Evolutionary conservation across 345 rosid species (phyloP), one percentile per base, ranked within the genome.

Genomic region (Balakata baccata): DNA sequence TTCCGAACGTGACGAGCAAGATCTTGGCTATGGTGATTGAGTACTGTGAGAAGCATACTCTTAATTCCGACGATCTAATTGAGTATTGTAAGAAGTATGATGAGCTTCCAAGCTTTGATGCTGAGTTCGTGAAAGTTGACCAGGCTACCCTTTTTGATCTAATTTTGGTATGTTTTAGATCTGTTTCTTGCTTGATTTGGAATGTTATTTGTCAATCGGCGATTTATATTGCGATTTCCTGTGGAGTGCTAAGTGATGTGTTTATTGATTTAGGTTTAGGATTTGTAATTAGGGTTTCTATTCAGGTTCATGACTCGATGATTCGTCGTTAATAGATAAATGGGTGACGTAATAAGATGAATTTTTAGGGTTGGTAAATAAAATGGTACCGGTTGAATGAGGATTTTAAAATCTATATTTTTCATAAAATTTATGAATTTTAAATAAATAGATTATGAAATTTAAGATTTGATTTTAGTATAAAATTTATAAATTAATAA

Each of bases 41-140:
- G 70, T 80, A 75, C 66, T 80, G 83, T 68, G 72, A 80, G 74
- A 80, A 71, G 62, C 83, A 80, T 70, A 0, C 67, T 7, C 25
- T 65, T 38, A 49, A 76, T 29, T 37, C 69, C 4, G 64, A 62
- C 1, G 68, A 41, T 56, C 56, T n/a, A n/a, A n/a, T n/a, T n/a
- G n/a, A n/a, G n/a, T n/a, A n/a, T n/a, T n/a, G n/a, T n/a, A n/a
- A n/a, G n/a, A 51, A 12, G 34, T 9, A 75, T 54, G 79, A 53
- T 2, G 75, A 64, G 0, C 60, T 80, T 23, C 75, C 75, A 67
- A 3, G 0, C 38, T 80, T 77, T 79, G 79, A 75, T 22, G 69
- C 70, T 7, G 82, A 80, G 41, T 80, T 80, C 41, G 82, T 80
- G 41, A 80, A 67, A 54, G 82, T 80, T 46, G 82, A 80, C 16